Conservation (phyloP, 2,329 filamentous ascomycete species). For the Biscogniauxia sp. region DNA sequence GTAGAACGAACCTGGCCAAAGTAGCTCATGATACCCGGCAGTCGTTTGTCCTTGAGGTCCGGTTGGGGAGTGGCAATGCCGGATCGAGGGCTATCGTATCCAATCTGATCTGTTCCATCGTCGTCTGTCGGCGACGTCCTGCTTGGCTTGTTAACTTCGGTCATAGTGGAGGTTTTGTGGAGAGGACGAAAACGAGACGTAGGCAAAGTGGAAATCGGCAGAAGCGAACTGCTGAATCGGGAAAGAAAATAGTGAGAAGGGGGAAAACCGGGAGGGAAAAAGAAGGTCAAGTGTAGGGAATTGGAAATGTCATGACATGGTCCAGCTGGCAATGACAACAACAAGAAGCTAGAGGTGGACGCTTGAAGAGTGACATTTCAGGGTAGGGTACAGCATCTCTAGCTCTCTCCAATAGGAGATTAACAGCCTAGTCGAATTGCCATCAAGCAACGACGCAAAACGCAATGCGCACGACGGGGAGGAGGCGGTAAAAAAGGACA, state of each 20-base stretch:
- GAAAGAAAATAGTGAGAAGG: conserved; percentile 4
- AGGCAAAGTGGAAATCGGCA: conserved; percentile 3
- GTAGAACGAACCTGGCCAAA: conserved; percentile 98
- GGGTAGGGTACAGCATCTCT: conserved; percentile 2
- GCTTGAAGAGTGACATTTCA: conserved; percentile 16
- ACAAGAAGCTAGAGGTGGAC: conserved; percentile 9
- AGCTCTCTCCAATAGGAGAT: not conserved
- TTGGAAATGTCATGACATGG: conserved; percentile 5
- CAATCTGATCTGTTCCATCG: conserved; percentile 72
- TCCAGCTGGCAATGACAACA: conserved; percentile 1
- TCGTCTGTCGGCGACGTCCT: conserved; percentile 63
- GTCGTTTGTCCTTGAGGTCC: conserved; percentile 89
- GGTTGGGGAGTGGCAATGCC: conserved; percentile 91
- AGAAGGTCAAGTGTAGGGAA: conserved; percentile 1
- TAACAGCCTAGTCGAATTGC: conserved; percentile 2
- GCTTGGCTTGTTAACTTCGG: conserved; percentile 50
- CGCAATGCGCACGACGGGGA: conserved; percentile 17
- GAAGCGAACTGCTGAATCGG: conserved; percentile 1
- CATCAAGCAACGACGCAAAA: conserved; percentile 8
- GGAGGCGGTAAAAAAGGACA: conserved; percentile 22
- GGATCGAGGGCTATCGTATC: conserved; percentile 83
- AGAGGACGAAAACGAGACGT: not conserved
- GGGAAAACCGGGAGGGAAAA: conserved; percentile 2
- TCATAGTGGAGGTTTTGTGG: conserved; percentile 22
- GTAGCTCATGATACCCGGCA: conserved; percentile 95